phyloP scores from a whole-genome alignment of 225 moss, liverwort and hornwort species.

The Rhytidiadelphus loreus region DNA sequence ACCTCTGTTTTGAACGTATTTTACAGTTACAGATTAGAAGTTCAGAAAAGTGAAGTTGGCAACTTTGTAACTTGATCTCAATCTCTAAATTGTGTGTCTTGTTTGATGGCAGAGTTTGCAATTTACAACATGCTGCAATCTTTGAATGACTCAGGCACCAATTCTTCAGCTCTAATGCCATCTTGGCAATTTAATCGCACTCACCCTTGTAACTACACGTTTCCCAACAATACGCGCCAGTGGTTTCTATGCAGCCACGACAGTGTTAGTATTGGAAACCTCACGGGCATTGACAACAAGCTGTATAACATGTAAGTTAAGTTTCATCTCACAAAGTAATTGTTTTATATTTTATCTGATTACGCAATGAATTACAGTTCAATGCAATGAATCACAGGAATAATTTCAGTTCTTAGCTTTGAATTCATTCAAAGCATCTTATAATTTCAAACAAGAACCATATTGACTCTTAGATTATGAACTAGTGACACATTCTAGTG shows the following conservation, averaged over 20 bases:
- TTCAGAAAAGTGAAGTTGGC: background rate
- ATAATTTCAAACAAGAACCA: too few species aligned
- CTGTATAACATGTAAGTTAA: background rate
- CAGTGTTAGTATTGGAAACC: background rate
- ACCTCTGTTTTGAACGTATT: background rate
- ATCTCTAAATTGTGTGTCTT: background rate
- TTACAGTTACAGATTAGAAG: too few species aligned
- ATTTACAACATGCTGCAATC: background rate
- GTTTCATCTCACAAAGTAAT: background rate
- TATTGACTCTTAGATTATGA: background rate
- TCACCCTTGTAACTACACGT: background rate
- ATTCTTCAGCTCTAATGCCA: background rate
- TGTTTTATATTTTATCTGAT: background rate
- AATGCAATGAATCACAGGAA: too few species aligned
- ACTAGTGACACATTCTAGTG: background rate
- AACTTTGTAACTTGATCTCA: background rate
- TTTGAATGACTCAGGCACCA: constrained; percentile 1
- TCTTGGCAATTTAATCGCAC: background rate
- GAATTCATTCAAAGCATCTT: background rate
- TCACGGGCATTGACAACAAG: background rate
- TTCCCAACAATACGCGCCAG: background rate
- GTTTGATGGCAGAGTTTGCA: background rate
- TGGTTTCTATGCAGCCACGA: background rate
- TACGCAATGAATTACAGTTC: background rate
- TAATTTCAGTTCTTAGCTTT: background rate